These are phyloP conservation scores for Populus hybrid DNA, from an alignment of 441 rosid species.

Conservation along the genomic window DNA sequence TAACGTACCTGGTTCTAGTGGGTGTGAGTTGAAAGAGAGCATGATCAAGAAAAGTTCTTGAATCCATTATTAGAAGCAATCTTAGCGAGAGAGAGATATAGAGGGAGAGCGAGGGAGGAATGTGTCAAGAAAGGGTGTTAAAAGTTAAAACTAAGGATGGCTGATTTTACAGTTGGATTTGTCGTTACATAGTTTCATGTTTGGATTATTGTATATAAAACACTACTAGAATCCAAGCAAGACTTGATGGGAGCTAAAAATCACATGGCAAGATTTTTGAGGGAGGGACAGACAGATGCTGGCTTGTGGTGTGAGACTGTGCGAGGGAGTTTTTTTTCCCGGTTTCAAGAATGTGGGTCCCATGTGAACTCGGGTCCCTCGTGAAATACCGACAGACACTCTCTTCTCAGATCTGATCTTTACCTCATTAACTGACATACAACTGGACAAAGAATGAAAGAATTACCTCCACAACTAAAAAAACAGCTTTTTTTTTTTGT, in stretches of 20 bases:
- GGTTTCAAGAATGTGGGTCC: constrained; percentile 23
- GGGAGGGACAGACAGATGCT: not conserved
- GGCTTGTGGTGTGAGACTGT: not conserved
- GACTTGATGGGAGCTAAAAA: not conserved
- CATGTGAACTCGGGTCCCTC: constrained; percentile 16
- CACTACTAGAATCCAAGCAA: not conserved
- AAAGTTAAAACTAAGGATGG: not conserved
- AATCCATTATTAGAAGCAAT: constrained; percentile 49
- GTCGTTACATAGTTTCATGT: not conserved
- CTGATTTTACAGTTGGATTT: not conserved
- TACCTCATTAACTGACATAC: not conserved
- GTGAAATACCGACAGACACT: constrained; percentile 26
- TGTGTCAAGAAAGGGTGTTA: not conserved
- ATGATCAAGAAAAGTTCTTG: constrained; percentile 73
- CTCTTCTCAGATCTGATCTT: not conserved
- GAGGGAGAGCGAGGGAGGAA: not conserved
- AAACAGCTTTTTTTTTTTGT: too few species aligned
- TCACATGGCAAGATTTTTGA: not conserved
- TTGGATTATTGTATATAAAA: not conserved
- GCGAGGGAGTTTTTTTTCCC: not conserved
- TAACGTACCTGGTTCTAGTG: constrained; percentile 81
- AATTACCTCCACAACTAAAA: not conserved
- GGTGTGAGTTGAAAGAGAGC: constrained; percentile 95
- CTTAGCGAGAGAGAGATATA: not conserved
- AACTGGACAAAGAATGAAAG: not conserved